Evolutionary conservation across 495 filamentous ascomycete species (phyloP), one percentile per base, ranked within the genome.

Genomic region (Letharia lupina): DNA sequence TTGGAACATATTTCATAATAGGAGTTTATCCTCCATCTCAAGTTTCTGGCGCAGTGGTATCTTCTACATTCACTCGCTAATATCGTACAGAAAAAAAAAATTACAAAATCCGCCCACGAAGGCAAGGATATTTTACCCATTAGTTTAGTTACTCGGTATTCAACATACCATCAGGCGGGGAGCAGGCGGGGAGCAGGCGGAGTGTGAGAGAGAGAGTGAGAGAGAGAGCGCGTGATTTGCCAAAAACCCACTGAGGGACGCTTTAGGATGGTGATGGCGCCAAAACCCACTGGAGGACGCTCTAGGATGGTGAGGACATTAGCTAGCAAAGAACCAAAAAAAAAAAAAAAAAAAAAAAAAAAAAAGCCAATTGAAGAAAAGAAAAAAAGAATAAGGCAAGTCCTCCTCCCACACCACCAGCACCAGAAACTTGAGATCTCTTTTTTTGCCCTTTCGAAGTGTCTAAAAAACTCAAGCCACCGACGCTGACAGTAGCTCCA

Each of bases 181-280:
- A 52, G 48, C 1, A 28, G 48, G n/a, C n/a, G 23, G 20, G 28
- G 48, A 52, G 48, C 1, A n/a, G n/a, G n/a, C n/a, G n/a, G n/a
- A n/a, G n/a, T n/a, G n/a, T n/a, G 20, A 48, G n/a, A 11, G 5
- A 2, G 45, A 48, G 45, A 28, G 23, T 28, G 4, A 4, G 45
- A 48, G 45, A 52, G 23, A 16, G 23, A 28, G 23, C 23, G 23
- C 23, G 23, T 28, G 23, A 28, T 28, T 28, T 39, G 48, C 48
- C 48, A 52, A 52, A 52, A 52, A 52, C 23, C 23, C 48, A 52
- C 48, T 15, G n/a, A 23, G 48, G 48, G 48, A 52, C 48, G 48
- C 48, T 8, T 10, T 52, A 15, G 48, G 48, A 52, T 52, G 48
- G 48, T 52, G 48, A 52, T 52, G 48, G 23, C 23, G 23, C 23